Evolutionary conservation across 805 yeast species (phyloP).

Genomic region (Candida lessepsii): DNA sequence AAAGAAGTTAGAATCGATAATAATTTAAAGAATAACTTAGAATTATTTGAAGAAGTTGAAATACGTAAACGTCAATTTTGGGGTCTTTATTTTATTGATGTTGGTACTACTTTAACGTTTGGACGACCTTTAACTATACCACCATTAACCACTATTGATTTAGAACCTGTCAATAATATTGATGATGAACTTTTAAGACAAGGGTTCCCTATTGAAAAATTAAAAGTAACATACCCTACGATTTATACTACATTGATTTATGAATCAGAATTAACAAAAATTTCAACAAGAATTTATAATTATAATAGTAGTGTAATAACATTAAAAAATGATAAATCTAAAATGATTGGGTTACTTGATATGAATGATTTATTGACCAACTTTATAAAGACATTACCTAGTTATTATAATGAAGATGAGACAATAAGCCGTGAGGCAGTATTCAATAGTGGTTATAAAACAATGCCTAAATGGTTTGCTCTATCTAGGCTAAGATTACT

Average conservation of each 20-base stretch:
- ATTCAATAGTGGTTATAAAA: constrained; percentile 10
- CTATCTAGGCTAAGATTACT: constrained; percentile 19
- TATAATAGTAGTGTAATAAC: constrained; percentile 20
- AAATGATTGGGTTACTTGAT: constrained; percentile 22
- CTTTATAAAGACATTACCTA: constrained; percentile 16
- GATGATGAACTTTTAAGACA: constrained; percentile 17
- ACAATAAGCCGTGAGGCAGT: constrained; percentile 9
- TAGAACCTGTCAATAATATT: constrained; percentile 19
- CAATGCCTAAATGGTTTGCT: constrained; percentile 20
- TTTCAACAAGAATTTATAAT: constrained; percentile 21
- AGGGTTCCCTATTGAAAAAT: constrained; percentile 13
- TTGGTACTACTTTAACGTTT: constrained; percentile 21
- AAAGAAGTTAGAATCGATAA: constrained; percentile 19
- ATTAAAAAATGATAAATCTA: constrained; percentile 20
- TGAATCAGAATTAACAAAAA: constrained; percentile 21
- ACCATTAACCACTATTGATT: constrained; percentile 20
- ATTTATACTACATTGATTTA: constrained; percentile 21
- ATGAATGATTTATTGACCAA: constrained; percentile 19
- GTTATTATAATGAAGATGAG: constrained; percentile 17
- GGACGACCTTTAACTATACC: constrained; percentile 23
- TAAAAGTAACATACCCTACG: constrained; percentile 19
- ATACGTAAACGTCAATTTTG: constrained; percentile 22
- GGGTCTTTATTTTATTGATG: constrained; percentile 24
- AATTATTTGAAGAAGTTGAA: constrained; percentile 19
- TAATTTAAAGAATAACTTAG: constrained; percentile 8